Evolutionary conservation across 495 filamentous ascomycete species (phyloP).

Genomic region (Aspergillus steynii): DNA sequence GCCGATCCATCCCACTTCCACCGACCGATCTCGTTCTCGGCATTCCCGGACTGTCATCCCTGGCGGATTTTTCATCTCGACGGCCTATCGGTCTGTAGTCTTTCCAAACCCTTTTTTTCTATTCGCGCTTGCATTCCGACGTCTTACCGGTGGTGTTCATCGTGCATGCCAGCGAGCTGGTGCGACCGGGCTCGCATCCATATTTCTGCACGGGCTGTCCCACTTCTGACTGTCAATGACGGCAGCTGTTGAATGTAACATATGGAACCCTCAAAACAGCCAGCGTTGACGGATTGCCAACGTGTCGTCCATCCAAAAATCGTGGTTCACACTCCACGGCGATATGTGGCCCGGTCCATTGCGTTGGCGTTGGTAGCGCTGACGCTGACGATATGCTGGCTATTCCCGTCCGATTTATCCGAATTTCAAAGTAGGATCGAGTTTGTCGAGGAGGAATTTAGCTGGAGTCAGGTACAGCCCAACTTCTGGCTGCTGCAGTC

Average conservation of each 20-base stretch:
- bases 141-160: background rate
- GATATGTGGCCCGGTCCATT: constrained; percentile 8
- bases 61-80: background rate
- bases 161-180: background rate
- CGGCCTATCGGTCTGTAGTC: background rate
- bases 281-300: background rate
- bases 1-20: background rate
- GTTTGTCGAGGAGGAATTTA: constrained; percentile 14
- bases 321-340: background rate
- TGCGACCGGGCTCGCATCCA: background rate
- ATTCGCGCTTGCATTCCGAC: background rate
- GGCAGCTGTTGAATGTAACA: background rate
- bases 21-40: background rate
- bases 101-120: background rate
- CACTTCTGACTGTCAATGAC: background rate
- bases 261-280: constrained; percentile 2
- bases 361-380: constrained; percentile 11
- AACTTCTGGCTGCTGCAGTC: background rate
- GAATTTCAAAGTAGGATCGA: background rate
- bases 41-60: background rate
- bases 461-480: constrained; percentile 25
- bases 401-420: constrained; percentile 1
- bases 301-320: background rate
- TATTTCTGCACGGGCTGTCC: background rate
- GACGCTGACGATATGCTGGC: constrained; percentile 18